Base-by-base conservation (phyloP, 768 basidiomycete species). In the Strobilomyces dryophilus region DNA sequence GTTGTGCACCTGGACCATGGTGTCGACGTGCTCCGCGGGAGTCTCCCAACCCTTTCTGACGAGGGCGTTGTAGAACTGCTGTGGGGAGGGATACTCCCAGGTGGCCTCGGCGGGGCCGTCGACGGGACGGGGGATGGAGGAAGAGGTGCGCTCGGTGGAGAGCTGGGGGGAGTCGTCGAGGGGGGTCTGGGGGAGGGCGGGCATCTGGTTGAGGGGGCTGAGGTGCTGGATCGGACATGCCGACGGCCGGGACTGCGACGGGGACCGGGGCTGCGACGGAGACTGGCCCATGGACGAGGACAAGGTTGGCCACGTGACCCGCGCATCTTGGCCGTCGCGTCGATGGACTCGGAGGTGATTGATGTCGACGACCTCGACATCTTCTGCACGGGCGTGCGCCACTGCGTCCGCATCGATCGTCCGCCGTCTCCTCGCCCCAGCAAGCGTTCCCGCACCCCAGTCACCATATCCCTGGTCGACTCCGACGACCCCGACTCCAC, bases 1-100 rank as follows among this genome's bases (percentile, higher is more conserved):
- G 69, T 99, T 99, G 67, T 99, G 97, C 34, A 98, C 98, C 55
- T 93, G 85, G 41, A 99, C 97, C 91, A 99, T 97, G 24, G 85
- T 92, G 68, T 94, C 95, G 42, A 98, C 81, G 70, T 93, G 88
- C 61, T 98, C 92, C 70, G 95, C 94, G 0, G 94, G 93, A 2
- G 97, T 95, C 71, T 95, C 94, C 89, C 90, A 93, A 3, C 97
- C 97, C 67, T 99, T 99, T 56, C 93, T 76, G 10, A 92, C 92
- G 14, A 99, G 79, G 0, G 95, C 95, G 70, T 98, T 98, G 70
- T 98, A 95, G 66, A 98, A 98, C 68, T 98, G 95, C 70, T 98
- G 95, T 10, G 95, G 92, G 2, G 89, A 92, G 3, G 95, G 95
- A 71, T 98, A 98, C 66, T 97, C 94, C 95, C 95, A 98, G 43